Evolutionary conservation across 2,329 filamentous ascomycete genomes (phyloP).

Genomic region (Colletotrichum siamense): DNA sequence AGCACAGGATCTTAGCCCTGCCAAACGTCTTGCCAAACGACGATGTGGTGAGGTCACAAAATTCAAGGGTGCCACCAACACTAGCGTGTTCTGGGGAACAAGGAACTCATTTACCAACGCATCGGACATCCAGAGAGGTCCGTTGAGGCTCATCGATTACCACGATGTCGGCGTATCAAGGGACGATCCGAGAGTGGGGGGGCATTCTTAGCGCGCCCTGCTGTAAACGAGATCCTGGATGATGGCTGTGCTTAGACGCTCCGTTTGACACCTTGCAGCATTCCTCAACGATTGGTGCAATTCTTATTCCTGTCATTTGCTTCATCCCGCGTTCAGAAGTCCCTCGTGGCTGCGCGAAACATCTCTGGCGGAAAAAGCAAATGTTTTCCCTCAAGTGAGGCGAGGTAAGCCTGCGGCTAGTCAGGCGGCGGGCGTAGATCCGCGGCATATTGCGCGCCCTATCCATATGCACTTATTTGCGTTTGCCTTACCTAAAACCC

Average conservation of each 20-base stretch:
- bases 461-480: too few species aligned
- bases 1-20: not conserved
- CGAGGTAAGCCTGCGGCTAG: not conserved
- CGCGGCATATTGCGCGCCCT: not conserved
- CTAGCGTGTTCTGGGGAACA: not conserved
- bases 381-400: not conserved
- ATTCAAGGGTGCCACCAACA: not conserved
- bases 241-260: not conserved
- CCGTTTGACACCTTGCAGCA: not conserved
- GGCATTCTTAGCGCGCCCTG: not conserved
- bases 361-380: not conserved
- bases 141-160: not conserved
- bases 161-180: not conserved
- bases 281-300: not conserved
- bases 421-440: too few species aligned
- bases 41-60: not conserved
- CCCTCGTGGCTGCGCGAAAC: rapidly evolving
- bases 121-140: not conserved
- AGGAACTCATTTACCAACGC: not conserved
- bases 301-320: not conserved
- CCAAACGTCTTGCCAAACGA: not conserved
- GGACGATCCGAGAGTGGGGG: not conserved
- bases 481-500: too few species aligned
- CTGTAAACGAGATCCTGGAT: not conserved
- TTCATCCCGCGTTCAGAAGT: not conserved